Conservation (phyloP, 495 filamentous ascomycete genomes). For the Pseudoneurospora amorphoporcata region DNA sequence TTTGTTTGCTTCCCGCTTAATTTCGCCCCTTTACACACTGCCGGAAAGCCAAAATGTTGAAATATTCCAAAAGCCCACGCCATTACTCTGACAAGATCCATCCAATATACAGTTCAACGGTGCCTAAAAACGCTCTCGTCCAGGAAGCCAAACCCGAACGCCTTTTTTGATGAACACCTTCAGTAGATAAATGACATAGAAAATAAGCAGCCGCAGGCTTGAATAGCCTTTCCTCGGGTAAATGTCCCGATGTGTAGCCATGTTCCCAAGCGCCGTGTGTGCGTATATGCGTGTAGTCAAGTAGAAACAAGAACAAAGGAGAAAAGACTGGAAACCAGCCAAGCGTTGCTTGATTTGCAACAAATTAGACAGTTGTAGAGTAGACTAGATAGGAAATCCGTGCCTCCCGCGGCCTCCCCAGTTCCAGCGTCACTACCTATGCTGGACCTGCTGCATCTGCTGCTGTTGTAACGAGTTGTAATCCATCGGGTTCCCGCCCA, state of each 20-base stretch:
- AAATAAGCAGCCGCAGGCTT: neutral
- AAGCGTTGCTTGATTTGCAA: neutral
- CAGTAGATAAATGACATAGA: neutral
- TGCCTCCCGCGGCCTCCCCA: neutral
- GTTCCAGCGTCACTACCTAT: conserved; percentile 17
- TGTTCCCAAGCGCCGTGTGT: neutral
- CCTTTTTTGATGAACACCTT: neutral
- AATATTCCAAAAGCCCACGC: neutral
- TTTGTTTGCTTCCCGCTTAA: neutral
- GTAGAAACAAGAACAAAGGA: neutral
- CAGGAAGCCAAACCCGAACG: neutral
- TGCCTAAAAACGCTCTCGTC: neutral
- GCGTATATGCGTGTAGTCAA: neutral
- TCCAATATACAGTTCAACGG: neutral
- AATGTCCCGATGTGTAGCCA: neutral
- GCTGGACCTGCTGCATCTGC: neutral
- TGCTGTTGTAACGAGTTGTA: conserved; percentile 19
- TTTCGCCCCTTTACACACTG: neutral
- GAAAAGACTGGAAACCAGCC: neutral
- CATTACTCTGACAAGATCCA: neutral
- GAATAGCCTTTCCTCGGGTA: neutral
- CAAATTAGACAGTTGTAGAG: neutral
- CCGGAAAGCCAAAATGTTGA: neutral
- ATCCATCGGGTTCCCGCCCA: conserved; percentile 20
- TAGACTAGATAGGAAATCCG: neutral